phyloP scores from a whole-genome alignment of 768 basidiomycete genomes.

The Suillus luteus region DNA sequence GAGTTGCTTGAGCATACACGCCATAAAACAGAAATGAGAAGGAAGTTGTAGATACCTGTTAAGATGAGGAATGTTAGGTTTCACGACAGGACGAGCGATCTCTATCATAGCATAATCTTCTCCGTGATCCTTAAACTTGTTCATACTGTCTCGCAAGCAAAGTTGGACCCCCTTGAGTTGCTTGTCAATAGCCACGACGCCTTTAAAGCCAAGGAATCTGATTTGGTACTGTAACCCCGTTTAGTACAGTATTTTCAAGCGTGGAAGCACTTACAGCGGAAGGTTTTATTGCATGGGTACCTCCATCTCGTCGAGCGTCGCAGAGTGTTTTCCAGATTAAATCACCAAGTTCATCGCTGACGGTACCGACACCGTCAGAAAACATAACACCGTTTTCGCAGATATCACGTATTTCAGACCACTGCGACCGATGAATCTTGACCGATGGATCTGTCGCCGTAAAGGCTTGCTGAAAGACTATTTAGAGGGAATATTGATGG shows the following conservation, averaged over 20 bases:
- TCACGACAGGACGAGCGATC: slow-evolving; percentile 64
- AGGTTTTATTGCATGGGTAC: slow-evolving; percentile 44
- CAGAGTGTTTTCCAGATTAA: slow-evolving; percentile 62
- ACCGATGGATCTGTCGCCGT: slow-evolving; percentile 80
- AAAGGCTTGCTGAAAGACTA: slow-evolving; percentile 59
- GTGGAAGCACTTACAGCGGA: slow-evolving; percentile 53
- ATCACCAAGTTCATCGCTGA: slow-evolving; percentile 58
- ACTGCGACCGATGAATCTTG: slow-evolving; percentile 52
- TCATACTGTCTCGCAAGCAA: slow-evolving; percentile 73
- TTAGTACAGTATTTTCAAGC: neutral
- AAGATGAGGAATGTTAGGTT: slow-evolving; percentile 63
- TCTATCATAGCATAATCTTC: slow-evolving; percentile 63
- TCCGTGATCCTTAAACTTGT: slow-evolving; percentile 62
- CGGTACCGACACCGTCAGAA: slow-evolving; percentile 84
- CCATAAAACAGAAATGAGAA: neutral
- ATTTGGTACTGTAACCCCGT: slow-evolving; percentile 61
- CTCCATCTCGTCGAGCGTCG: slow-evolving; percentile 38
- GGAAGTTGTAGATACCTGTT: slow-evolving; percentile 55
- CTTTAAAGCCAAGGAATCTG: slow-evolving; percentile 83
- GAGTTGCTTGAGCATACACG: neutral
- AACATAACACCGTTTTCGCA: slow-evolving; percentile 46
- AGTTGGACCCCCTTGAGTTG: slow-evolving; percentile 56
- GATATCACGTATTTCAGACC: slow-evolving; percentile 66
- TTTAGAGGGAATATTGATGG: slow-evolving; percentile 12
- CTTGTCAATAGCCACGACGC: slow-evolving; percentile 72